Evolutionary conservation across 1,284 basidiomycete genomes (phyloP).

Genomic region (Boletus mariae): DNA sequence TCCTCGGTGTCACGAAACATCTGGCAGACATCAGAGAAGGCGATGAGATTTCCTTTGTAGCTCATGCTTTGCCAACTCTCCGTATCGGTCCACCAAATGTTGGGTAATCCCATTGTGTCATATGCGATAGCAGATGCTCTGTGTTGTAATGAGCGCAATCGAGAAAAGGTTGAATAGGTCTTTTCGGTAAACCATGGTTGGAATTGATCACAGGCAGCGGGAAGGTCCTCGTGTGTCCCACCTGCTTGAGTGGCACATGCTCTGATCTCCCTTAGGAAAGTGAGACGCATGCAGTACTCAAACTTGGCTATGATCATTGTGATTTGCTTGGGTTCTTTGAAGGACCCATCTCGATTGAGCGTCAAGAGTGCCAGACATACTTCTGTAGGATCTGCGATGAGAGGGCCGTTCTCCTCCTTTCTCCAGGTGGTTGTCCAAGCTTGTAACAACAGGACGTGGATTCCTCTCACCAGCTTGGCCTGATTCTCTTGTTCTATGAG

Average conservation of each 20-base stretch:
- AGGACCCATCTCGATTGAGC: constrained; percentile 17
- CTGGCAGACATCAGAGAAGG: constrained; percentile 1
- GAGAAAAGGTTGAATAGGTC: constrained; percentile 19
- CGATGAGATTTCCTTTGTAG: constrained; percentile 20
- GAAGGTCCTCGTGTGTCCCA: no score
- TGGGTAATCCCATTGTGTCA: constrained; percentile 14
- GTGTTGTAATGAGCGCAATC: constrained; percentile 22
- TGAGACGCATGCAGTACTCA: constrained; percentile 21
- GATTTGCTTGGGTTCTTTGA: constrained; percentile 16
- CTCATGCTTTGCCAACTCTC: constrained; percentile 11
- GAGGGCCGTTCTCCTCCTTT: background rate
- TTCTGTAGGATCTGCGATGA: constrained; percentile 25
- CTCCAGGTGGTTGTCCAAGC: constrained; percentile 15
- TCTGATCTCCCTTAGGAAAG: constrained; percentile 19
- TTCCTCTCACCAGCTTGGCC: background rate
- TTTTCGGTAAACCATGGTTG: constrained; percentile 23
- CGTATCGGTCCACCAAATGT: constrained; percentile 26
- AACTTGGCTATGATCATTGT: constrained; percentile 20
- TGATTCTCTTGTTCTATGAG: no score
- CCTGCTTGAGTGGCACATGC: background rate
- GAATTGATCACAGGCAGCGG: background rate
- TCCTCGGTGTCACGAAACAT: constrained; percentile 18
- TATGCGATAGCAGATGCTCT: constrained; percentile 19
- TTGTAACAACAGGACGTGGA: background rate
- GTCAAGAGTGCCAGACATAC: constrained; percentile 15